Percentiles rank a stretch among this genome's conserved stretches.
Conservation (phyloP, 2,329 filamentous ascomycete genomes). For the Mariannaea elegans region DNA sequence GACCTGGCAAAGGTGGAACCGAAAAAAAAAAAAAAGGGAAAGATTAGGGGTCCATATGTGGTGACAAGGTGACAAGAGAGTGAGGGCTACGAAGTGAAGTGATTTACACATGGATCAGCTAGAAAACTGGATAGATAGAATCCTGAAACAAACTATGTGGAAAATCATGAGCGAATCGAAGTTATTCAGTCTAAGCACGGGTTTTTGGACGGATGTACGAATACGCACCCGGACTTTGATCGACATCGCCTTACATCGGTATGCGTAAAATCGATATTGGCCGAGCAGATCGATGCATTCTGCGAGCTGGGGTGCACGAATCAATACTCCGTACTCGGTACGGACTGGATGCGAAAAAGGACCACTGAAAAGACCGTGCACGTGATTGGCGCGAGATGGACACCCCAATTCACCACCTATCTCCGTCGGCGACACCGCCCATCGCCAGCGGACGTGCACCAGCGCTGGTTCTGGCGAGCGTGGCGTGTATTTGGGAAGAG, state of each 20-base stretch:
- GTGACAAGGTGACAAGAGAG: too few relatives aligned
- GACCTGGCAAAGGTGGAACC: too few relatives aligned
- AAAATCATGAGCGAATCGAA: not conserved
- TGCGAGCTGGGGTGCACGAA: not conserved
- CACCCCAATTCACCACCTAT: not conserved
- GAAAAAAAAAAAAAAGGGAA: too few relatives aligned
- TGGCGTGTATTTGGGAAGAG: not conserved
- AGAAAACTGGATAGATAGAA: conserved; percentile 3
- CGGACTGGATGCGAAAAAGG: too few relatives aligned
- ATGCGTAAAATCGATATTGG: not conserved
- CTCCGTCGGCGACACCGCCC: conserved; percentile 15
- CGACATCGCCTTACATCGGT: not conserved
- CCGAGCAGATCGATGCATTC: not conserved
- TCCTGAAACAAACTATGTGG: not conserved
- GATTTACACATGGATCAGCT: conserved; percentile 11
- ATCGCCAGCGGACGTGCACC: not conserved
- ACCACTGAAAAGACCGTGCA: not conserved
- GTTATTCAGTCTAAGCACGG: too few relatives aligned
- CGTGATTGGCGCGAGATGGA: conserved; percentile 2
- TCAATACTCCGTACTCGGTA: too few relatives aligned
- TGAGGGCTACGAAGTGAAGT: not conserved
- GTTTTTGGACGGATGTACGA: not conserved
- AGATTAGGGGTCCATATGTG: too few relatives aligned
- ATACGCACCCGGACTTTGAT: not conserved
- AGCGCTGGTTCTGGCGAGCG: not conserved